Percentiles rank a stretch among this genome's conserved stretches.
phyloP scores from a whole-genome alignment of 2,329 filamentous ascomycete genomes.

The Penicillium sp. region DNA sequence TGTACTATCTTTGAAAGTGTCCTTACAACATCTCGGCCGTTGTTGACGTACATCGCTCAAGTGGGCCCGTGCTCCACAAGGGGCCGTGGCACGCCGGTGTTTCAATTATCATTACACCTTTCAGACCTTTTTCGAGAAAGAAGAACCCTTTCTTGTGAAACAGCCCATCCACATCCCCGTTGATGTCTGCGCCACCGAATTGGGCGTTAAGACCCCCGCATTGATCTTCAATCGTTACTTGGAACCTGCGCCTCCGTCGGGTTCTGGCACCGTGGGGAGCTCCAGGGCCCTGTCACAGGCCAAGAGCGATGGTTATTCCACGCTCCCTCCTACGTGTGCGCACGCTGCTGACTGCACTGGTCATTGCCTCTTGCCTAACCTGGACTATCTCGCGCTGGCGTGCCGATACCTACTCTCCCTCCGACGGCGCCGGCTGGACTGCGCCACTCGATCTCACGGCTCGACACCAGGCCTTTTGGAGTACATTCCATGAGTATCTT shows the following conservation, averaged over 20 bases:
- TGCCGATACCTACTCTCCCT: background rate
- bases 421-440: background rate
- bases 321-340: slow-evolving; percentile 12
- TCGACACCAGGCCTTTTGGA: slow-evolving; percentile 31
- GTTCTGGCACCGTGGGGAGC: background rate
- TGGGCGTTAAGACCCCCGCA: background rate
- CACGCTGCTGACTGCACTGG: slow-evolving; percentile 9
- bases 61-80: background rate
- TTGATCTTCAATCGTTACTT: background rate
- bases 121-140: background rate
- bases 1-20: too few relatives aligned
- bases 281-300: background rate
- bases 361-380: slow-evolving; percentile 1
- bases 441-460: slow-evolving; percentile 6
- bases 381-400: slow-evolving; percentile 13
- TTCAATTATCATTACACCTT: background rate
- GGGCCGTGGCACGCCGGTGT: background rate
- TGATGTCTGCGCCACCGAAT: background rate
- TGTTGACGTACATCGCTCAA: background rate
- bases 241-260: background rate
- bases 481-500: slow-evolving; percentile 32
- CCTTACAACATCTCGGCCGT: too few relatives aligned
- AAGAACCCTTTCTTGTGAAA: background rate
- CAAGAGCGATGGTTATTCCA: slow-evolving; percentile 17
- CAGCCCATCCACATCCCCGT: background rate